Evolutionary conservation across 129 eudicot genomes (phyloP).

Genomic region (Pseudognaphalium luteoalbum): DNA sequence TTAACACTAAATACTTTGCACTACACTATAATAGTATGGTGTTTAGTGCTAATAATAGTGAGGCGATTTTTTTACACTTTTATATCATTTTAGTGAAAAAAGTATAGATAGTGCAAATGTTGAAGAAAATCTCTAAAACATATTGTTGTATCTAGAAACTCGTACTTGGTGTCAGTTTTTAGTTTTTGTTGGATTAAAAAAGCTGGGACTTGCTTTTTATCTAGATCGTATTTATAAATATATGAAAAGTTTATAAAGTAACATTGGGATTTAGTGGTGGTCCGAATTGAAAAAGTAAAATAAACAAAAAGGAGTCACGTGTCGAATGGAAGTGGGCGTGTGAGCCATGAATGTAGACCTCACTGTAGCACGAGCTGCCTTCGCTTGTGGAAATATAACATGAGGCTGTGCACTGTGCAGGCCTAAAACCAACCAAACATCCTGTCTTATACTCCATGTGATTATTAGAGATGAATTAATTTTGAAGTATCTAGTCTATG

Average conservation of each 20-base stretch:
- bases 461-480: no score
- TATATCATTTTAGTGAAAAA: no score
- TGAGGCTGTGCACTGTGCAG: background rate
- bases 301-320: conserved; percentile 29
- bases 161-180: no score
- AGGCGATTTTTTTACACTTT: no score
- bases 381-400: background rate
- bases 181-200: background rate
- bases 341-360: conserved; percentile 27
- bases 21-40: no score
- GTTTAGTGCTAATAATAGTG: no score
- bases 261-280: conserved; percentile 20
- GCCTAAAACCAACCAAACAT: background rate
- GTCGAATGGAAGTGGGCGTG: conserved; percentile 30
- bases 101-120: no score
- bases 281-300: conserved; percentile 15
- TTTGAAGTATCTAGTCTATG: no score
- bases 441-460: background rate
- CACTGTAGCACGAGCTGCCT: conserved; percentile 33
- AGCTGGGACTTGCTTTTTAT: background rate
- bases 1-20: no score
- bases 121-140: no score
- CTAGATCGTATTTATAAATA: background rate
- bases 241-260: conserved; percentile 17
- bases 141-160: no score